Base-by-base conservation (phyloP, 176 grass and related monocot genomes). In the Oryza brachyantha region DNA sequence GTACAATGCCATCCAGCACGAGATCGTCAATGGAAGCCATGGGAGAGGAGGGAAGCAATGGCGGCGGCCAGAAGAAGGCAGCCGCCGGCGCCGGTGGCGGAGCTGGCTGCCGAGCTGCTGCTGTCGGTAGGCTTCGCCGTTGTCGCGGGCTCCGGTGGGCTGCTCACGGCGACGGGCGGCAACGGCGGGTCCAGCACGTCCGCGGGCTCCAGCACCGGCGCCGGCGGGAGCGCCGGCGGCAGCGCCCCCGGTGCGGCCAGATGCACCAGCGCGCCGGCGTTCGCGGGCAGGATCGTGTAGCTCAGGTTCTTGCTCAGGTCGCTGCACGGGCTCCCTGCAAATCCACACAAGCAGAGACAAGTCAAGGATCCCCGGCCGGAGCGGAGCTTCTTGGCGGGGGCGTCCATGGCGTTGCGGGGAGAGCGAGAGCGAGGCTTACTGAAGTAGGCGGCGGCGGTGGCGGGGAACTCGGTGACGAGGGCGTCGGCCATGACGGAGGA, bases 281-380 rank as follows among this genome's bases (percentile, higher is more conserved):
- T 41, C 46, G 86, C 79, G 3, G 90, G 61, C 62, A 91, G 62
- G 68, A 93, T 95, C 10, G 92, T 66, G 88, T 86, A 99, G 60
- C 77, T 79, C 68, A 95, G 62, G 29, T 99, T 91, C 61, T 81
- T 72, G 29, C 31, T 81, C 58, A 80, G 9, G 64, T 93, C 89
- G 25, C 86, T 86, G 85, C 94, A 97, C 36, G 91, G 94, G 61
- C 91, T 97, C 82, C 48, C 94, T 97, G 86, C 86, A 77, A 60
- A 66, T 69, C 50, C 25, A 70, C 10, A 50, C 16, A 66, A 60
- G 35, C 59, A 6, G 46, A 27, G 42, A 63, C n/a, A n/a, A n/a
- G n/a, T n/a, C n/a, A n/a, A n/a, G n/a, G n/a, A n/a, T n/a, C n/a
- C n/a, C n/a, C n/a, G n/a, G n/a, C n/a, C n/a, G n/a, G n/a, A n/a